A percentile compares a stretch with the other conserved stretches of the same genome.
Evolutionary conservation across 768 basidiomycete genomes (phyloP).

Genomic region (Boletales sp.): DNA sequence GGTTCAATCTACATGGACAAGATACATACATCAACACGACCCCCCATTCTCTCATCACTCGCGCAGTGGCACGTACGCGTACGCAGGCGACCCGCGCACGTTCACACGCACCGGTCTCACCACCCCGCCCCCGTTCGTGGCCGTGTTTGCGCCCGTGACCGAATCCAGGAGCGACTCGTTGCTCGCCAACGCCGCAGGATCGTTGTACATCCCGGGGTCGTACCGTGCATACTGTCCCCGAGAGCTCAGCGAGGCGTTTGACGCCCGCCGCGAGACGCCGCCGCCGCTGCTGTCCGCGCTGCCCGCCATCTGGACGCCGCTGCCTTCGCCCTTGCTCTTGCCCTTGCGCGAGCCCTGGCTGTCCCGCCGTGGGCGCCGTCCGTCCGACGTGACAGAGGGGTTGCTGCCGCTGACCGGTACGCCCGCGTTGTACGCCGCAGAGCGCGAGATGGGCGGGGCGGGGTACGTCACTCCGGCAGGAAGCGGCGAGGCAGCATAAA

Average conservation of each 20-base stretch:
- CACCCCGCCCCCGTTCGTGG: constrained; percentile 19
- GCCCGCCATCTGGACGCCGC: constrained; percentile 4
- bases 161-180: constrained; percentile 26
- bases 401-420: constrained; percentile 8
- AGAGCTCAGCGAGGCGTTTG: constrained; percentile 23
- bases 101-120: constrained; percentile 13
- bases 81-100: constrained; percentile 16
- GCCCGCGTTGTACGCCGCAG: constrained; percentile 8
- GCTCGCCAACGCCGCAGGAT: constrained; percentile 23
- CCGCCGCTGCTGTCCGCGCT: constrained; percentile 9
- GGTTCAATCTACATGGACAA: no score
- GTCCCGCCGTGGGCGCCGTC: constrained; percentile 22
- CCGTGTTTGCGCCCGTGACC: constrained; percentile 23
- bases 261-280: constrained; percentile 17
- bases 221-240: constrained; percentile 16
- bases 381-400: constrained; percentile 22
- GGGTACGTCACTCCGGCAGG: constrained; percentile 26
- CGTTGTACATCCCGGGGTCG: constrained; percentile 24
- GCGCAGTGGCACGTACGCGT: constrained; percentile 14
- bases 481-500: constrained; percentile 26
- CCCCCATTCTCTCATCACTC: constrained; percentile 3
- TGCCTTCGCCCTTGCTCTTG: no score
- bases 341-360: constrained; percentile 23
- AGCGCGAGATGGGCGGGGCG: constrained; percentile 27
- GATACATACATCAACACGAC: no score